Percentiles rank a stretch among this genome's conserved stretches.
These are phyloP conservation scores for Globisporangium spinosum DNA, from an alignment of 352 stramenopile genomes.

Conservation along the genomic window DNA sequence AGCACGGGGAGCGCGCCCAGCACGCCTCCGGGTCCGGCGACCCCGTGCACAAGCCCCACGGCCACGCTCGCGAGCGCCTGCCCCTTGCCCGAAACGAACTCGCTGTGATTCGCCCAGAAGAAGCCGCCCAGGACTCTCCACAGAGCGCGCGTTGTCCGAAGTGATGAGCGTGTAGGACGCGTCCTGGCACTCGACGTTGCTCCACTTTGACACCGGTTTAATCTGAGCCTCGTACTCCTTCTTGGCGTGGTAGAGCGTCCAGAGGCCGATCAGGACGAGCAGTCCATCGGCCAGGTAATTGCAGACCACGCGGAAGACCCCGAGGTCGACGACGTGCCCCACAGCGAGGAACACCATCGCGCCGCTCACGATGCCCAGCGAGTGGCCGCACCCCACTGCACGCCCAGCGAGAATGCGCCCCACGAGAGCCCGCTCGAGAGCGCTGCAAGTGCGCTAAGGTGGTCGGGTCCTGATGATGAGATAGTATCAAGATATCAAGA, in stretches of 20 bases:
- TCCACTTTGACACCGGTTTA: slow-evolving; percentile 40
- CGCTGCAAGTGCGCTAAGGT: slow-evolving; percentile 85
- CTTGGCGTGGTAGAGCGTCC: slow-evolving; percentile 42
- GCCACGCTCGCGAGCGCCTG: slow-evolving; percentile 32
- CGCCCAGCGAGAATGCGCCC: slow-evolving; percentile 69
- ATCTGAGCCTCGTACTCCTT: slow-evolving; percentile 29
- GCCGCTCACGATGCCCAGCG: slow-evolving; percentile 73
- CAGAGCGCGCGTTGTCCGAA: neutral
- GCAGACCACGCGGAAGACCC: slow-evolving; percentile 30
- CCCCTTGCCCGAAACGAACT: slow-evolving; percentile 15
- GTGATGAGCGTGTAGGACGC: slow-evolving; percentile 42
- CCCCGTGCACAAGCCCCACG: slow-evolving; percentile 84
- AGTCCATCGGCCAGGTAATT: slow-evolving; percentile 66
- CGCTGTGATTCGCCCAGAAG: slow-evolving; percentile 19
- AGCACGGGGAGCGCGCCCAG: slow-evolving; percentile 87
- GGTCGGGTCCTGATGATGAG: slow-evolving; percentile 61
- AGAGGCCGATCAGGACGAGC: slow-evolving; percentile 57
- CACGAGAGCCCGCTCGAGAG: slow-evolving; percentile 70
- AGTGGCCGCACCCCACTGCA: slow-evolving; percentile 88
- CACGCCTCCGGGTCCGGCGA: slow-evolving; percentile 70
- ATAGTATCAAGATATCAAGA: neutral
- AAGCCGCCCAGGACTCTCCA: neutral
- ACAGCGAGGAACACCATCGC: slow-evolving; percentile 48
- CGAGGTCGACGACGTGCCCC: slow-evolving; percentile 37
- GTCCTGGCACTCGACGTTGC: slow-evolving; percentile 53